phyloP scores from a whole-genome alignment of 2,329 filamentous ascomycete genomes.

The Diatrype stigma region DNA sequence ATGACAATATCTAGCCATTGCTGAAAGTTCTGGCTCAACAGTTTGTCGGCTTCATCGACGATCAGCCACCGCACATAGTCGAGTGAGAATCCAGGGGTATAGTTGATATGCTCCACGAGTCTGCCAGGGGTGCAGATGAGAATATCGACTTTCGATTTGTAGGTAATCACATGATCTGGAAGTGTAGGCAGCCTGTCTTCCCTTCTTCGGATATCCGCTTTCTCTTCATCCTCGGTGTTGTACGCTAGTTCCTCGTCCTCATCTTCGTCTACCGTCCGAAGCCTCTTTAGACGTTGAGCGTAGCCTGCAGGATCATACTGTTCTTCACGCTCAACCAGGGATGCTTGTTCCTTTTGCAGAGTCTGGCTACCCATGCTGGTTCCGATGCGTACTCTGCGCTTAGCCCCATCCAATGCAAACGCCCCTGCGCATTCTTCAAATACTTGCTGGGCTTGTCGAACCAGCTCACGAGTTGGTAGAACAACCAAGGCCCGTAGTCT shows the following conservation, averaged over 20 bases:
- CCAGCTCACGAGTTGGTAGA: conserved; percentile 85
- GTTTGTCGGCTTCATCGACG: conserved; percentile 89
- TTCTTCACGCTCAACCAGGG: conserved; percentile 37
- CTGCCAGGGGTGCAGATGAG: conserved; percentile 89
- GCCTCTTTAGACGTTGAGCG: conserved; percentile 30
- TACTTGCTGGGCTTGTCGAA: conserved; percentile 76
- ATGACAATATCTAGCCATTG: conserved; percentile 79
- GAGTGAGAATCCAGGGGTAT: conserved; percentile 77
- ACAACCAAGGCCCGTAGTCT: conserved; percentile 76
- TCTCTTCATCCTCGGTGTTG: conserved; percentile 27
- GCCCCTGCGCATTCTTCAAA: conserved; percentile 69
- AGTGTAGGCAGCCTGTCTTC: conserved; percentile 33
- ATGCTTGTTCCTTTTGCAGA: conserved; percentile 59
- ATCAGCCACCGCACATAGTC: conserved; percentile 81
- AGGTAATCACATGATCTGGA: conserved; percentile 60
- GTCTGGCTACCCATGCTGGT: conserved; percentile 78
- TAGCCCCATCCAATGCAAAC: conserved; percentile 51
- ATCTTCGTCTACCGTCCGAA: conserved; percentile 32
- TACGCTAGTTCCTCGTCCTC: conserved; percentile 35
- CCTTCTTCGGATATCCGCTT: conserved; percentile 19
- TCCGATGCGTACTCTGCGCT: conserved; percentile 66
- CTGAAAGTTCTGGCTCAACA: conserved; percentile 88
- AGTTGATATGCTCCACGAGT: conserved; percentile 83
- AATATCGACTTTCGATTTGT: conserved; percentile 74
- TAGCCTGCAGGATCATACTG: conserved; percentile 64